phyloP scores from a whole-genome alignment of 2,329 filamentous ascomycete species.

The Eutypa lata region DNA sequence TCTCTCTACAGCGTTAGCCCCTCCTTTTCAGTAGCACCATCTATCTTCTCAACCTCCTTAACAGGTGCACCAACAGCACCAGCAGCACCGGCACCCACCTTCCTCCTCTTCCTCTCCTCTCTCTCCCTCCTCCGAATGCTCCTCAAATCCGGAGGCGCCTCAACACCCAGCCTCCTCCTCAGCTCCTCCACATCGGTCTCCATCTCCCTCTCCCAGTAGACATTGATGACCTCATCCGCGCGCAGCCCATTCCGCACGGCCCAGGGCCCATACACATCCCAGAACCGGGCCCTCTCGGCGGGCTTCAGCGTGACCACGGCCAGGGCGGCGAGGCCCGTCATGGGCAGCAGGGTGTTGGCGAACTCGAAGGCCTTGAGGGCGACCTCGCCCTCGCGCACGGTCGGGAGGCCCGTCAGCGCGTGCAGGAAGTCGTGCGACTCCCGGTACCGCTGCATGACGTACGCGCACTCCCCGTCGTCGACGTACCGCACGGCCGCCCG shows the following conservation, averaged over 20 bases:
- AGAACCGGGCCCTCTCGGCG: slow-evolving; percentile 74
- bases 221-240: slow-evolving; percentile 81
- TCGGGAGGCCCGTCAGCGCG: slow-evolving; percentile 83
- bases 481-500: slow-evolving; percentile 81
- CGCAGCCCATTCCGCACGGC: slow-evolving; percentile 77
- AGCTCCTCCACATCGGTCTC: slow-evolving; percentile 78
- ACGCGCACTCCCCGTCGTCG: slow-evolving; percentile 92
- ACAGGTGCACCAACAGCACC: slow-evolving; percentile 6
- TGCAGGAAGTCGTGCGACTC: slow-evolving; percentile 99
- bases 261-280: slow-evolving; percentile 80
- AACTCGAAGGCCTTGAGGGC: slow-evolving; percentile 99
- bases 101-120: slow-evolving; percentile 65
- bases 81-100: slow-evolving; percentile 20
- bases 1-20: no score
- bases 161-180: slow-evolving; percentile 73
- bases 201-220: slow-evolving; percentile 96
- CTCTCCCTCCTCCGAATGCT: slow-evolving; percentile 69
- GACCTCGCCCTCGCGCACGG: slow-evolving; percentile 92
- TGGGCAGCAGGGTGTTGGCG: slow-evolving; percentile 87
- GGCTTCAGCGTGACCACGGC: slow-evolving; percentile 84
- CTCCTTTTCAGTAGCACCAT: no score
- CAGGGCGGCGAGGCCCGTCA: slow-evolving; percentile 85
- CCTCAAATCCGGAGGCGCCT: slow-evolving; percentile 83
- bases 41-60: not conserved
- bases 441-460: slow-evolving; percentile 97